These are phyloP conservation scores for Fusarium caatingaense DNA, from an alignment of 2,329 filamentous ascomycete species.

Conservation along the genomic window DNA sequence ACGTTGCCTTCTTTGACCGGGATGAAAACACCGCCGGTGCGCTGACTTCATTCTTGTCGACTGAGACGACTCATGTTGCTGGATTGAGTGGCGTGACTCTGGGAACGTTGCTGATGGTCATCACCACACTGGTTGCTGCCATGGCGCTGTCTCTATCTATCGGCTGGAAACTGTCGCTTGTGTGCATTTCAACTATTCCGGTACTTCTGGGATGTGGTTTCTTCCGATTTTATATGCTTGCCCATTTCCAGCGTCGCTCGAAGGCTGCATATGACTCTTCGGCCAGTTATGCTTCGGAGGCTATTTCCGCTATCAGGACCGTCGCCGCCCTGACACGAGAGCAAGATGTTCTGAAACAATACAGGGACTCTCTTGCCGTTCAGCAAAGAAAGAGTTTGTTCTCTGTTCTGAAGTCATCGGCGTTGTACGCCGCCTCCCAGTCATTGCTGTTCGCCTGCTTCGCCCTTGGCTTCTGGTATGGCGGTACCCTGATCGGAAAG, in stretches of 20 bases:
- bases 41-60: slow-evolving; percentile 88
- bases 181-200: slow-evolving; percentile 83
- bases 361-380: slow-evolving; percentile 71
- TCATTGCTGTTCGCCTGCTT: slow-evolving; percentile 85
- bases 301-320: slow-evolving; percentile 92
- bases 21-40: slow-evolving; percentile 91
- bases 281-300: slow-evolving; percentile 90
- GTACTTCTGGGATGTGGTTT: slow-evolving; percentile 84
- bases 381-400: slow-evolving; percentile 76
- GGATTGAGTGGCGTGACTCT: slow-evolving; percentile 89
- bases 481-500: slow-evolving; percentile 78
- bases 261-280: slow-evolving; percentile 84
- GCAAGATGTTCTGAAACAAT: slow-evolving; percentile 78
- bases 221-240: slow-evolving; percentile 86
- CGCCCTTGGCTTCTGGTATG: slow-evolving; percentile 93
- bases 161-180: slow-evolving; percentile 88
- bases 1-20: slow-evolving; percentile 90
- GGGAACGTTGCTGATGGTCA: slow-evolving; percentile 84
- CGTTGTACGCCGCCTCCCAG: slow-evolving; percentile 86
- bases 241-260: slow-evolving; percentile 80
- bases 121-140: slow-evolving; percentile 81
- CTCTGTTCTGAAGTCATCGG: slow-evolving; percentile 80
- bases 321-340: slow-evolving; percentile 92
- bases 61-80: slow-evolving; percentile 88
- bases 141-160: slow-evolving; percentile 77